phyloP scores from a whole-genome alignment of 805 yeast genomes.

The Candida coleopterorum region DNA sequence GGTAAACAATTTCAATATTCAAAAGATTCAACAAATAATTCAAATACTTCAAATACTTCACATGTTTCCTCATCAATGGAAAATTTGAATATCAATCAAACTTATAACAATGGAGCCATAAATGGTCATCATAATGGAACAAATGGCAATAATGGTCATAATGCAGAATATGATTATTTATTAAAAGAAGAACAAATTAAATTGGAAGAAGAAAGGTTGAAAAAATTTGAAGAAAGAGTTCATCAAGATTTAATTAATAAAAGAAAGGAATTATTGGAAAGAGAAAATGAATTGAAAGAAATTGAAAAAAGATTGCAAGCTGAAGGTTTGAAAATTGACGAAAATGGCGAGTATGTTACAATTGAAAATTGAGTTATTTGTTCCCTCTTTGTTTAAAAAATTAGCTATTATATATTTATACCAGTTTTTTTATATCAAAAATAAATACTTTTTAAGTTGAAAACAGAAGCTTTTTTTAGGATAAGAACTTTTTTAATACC shows the following conservation, averaged over 20 bases:
- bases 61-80: too few species aligned
- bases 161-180: slow-evolving; percentile 22
- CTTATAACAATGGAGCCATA: background rate
- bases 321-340: slow-evolving; percentile 46
- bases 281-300: slow-evolving; percentile 81
- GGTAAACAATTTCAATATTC: slow-evolving; percentile 48
- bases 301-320: slow-evolving; percentile 66
- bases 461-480: too few species aligned
- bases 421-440: too few species aligned
- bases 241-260: slow-evolving; percentile 80
- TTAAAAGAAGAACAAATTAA: slow-evolving; percentile 87
- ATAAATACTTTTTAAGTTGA: too few species aligned
- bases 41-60: background rate
- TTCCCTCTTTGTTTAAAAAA: background rate
- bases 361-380: slow-evolving; percentile 12
- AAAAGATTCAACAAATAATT: background rate
- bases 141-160: slow-evolving; percentile 3
- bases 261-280: slow-evolving; percentile 74
- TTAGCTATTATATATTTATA: too few species aligned
- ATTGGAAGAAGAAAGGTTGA: slow-evolving; percentile 82
- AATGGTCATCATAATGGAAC: slow-evolving; percentile 1
- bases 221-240: slow-evolving; percentile 81
- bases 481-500: too few species aligned
- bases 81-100: slow-evolving; percentile 3
- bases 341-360: slow-evolving; percentile 31